phyloP scores from a whole-genome alignment of 2,329 filamentous ascomycete genomes.

The Gnomoniopsis sp. region DNA sequence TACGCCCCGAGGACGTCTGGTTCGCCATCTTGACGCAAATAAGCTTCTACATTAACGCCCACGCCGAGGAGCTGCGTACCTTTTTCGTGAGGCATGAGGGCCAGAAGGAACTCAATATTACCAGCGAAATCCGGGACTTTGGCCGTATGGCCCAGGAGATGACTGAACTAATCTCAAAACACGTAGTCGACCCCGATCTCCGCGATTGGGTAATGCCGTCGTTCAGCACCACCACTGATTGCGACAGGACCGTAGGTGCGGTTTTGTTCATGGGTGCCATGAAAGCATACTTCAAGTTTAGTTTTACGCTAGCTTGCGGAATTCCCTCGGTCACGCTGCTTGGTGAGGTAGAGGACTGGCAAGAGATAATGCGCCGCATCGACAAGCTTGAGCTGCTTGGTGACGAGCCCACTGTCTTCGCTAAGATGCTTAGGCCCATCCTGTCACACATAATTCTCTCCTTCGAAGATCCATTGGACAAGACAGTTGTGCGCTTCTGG shows the following conservation, averaged over 20 bases:
- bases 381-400: slow-evolving; percentile 36
- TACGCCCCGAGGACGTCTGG: slow-evolving; percentile 50
- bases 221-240: slow-evolving; percentile 41
- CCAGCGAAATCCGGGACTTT: slow-evolving; percentile 21
- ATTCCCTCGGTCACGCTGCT: slow-evolving; percentile 46
- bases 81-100: slow-evolving; percentile 39
- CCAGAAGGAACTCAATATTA: slow-evolving; percentile 26
- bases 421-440: slow-evolving; percentile 33
- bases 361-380: slow-evolving; percentile 26
- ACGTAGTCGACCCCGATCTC: slow-evolving; percentile 34
- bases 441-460: slow-evolving; percentile 34
- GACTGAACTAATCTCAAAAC: slow-evolving; percentile 31
- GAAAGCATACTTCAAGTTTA: slow-evolving; percentile 40
- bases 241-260: slow-evolving; percentile 34
- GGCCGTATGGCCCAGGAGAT: slow-evolving; percentile 33
- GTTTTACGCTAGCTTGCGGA: slow-evolving; percentile 31
- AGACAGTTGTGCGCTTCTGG: slow-evolving; percentile 35
- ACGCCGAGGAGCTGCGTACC: slow-evolving; percentile 40
- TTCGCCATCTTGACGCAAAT: slow-evolving; percentile 44
- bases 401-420: slow-evolving; percentile 31
- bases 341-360: slow-evolving; percentile 41
- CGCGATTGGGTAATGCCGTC: slow-evolving; percentile 39
- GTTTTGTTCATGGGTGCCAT: slow-evolving; percentile 42
- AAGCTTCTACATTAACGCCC: slow-evolving; percentile 38
- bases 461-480: slow-evolving; percentile 28